Evolutionary conservation across 2,329 filamentous ascomycete genomes (phyloP).

Genomic region (Fusarium nurragi): DNA sequence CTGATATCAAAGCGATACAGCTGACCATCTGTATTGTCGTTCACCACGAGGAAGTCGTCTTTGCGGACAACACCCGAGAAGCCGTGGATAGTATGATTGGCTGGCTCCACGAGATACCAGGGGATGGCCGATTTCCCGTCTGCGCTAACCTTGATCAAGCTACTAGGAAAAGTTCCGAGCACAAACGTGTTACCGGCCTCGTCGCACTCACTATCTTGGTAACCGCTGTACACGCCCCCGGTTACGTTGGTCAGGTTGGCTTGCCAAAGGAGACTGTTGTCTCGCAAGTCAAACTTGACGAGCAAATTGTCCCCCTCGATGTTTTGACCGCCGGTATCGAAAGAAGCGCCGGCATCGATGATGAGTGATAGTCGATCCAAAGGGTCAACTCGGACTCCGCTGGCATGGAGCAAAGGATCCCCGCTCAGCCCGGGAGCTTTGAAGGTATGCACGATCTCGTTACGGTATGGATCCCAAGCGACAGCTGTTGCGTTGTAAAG

Average conservation of each 20-base stretch:
- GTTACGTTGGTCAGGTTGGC: slow-evolving; percentile 47
- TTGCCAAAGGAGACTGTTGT: slow-evolving; percentile 42
- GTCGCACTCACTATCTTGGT: slow-evolving; percentile 53
- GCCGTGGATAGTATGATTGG: slow-evolving; percentile 40
- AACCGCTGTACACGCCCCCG: slow-evolving; percentile 48
- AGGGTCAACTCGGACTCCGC: slow-evolving; percentile 50
- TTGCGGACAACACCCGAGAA: neutral
- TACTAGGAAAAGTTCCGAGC: slow-evolving; percentile 51
- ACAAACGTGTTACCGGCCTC: slow-evolving; percentile 49
- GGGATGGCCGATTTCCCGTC: slow-evolving; percentile 41
- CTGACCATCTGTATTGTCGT: slow-evolving; percentile 44
- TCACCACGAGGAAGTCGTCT: slow-evolving; percentile 44
- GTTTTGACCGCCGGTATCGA: slow-evolving; percentile 48
- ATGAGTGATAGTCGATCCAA: slow-evolving; percentile 49
- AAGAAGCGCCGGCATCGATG: slow-evolving; percentile 49
- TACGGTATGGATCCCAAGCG: slow-evolving; percentile 20
- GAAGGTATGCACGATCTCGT: slow-evolving; percentile 40
- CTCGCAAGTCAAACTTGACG: slow-evolving; percentile 48
- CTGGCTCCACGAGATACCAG: slow-evolving; percentile 47
- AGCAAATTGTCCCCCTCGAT: slow-evolving; percentile 51
- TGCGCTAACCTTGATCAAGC: slow-evolving; percentile 47
- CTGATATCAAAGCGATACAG: slow-evolving; percentile 50
- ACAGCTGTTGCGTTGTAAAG: slow-evolving; percentile 13
- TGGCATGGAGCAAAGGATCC: slow-evolving; percentile 30
- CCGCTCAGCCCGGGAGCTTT: slow-evolving; percentile 46